Evolutionary conservation across 768 basidiomycete species (phyloP).

Genomic region (Rhodotorula paludigena): DNA sequence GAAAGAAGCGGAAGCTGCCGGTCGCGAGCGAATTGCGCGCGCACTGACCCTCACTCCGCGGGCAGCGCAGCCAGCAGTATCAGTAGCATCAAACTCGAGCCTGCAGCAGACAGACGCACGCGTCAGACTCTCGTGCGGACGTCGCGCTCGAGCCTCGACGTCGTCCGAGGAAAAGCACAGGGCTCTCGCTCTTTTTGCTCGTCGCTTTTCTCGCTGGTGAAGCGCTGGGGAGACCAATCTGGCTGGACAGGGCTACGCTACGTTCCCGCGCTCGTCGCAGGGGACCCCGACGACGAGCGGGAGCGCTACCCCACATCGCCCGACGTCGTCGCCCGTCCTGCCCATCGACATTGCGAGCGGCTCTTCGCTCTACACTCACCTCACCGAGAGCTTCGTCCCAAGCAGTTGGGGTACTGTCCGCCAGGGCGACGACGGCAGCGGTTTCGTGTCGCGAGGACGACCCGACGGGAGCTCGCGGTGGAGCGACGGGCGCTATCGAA

Average conservation of each 20-base stretch:
- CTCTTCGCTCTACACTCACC: neutral
- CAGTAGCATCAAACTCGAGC: no score
- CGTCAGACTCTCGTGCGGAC: no score
- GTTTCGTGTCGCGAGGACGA: neutral
- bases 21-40: neutral
- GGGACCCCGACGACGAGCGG: no score
- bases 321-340: neutral
- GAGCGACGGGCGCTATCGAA: neutral
- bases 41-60: neutral
- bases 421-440: neutral
- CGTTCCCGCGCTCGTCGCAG: slow-evolving; percentile 13
- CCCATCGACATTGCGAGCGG: neutral
- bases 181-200: no score
- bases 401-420: neutral
- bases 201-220: no score
- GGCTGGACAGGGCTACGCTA: slow-evolving; percentile 7
- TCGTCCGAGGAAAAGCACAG: no score
- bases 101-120: no score
- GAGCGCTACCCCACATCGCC: no score
- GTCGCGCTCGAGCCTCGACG: no score
- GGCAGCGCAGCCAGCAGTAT: no score
- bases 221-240: neutral
- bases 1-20: neutral
- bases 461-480: neutral
- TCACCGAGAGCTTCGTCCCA: neutral